phyloP scores from a whole-genome alignment of 768 basidiomycete species.

The Lentinula edodes region DNA sequence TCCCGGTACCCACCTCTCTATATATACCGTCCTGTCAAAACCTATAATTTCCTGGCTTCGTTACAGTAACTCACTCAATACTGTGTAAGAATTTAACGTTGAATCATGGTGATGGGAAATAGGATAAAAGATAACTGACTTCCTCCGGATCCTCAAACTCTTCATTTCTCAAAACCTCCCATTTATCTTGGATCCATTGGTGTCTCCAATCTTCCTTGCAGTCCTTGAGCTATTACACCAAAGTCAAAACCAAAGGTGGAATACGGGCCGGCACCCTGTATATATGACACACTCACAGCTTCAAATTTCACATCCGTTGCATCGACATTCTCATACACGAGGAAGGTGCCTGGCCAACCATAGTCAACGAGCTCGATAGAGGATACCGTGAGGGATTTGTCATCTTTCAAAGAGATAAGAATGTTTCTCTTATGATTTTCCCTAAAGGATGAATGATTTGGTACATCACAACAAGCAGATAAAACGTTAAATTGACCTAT shows the following conservation, averaged over 20 bases:
- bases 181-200: neutral
- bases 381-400: neutral
- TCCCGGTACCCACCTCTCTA: no score
- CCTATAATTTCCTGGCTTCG: no score
- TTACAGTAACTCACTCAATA: no score
- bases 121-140: no score
- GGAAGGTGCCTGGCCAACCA: neutral
- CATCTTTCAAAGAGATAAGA: neutral
- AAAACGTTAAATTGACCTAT: neutral
- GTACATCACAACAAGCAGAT: neutral
- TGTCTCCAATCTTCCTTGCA: neutral
- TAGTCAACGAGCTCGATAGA: neutral
- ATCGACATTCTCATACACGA: neutral
- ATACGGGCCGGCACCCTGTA: neutral
- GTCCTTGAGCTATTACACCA: neutral
- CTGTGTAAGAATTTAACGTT: no score
- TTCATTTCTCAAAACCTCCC: neutral
- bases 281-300: neutral
- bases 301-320: neutral
- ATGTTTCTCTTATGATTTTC: neutral
- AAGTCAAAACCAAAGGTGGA: neutral
- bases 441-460: neutral
- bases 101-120: neutral
- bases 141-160: no score
- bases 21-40: no score